Percentiles rank a stretch among this genome's conserved stretches.
phyloP scores from a whole-genome alignment of 768 basidiomycete species.

The Trametes cubensis region DNA sequence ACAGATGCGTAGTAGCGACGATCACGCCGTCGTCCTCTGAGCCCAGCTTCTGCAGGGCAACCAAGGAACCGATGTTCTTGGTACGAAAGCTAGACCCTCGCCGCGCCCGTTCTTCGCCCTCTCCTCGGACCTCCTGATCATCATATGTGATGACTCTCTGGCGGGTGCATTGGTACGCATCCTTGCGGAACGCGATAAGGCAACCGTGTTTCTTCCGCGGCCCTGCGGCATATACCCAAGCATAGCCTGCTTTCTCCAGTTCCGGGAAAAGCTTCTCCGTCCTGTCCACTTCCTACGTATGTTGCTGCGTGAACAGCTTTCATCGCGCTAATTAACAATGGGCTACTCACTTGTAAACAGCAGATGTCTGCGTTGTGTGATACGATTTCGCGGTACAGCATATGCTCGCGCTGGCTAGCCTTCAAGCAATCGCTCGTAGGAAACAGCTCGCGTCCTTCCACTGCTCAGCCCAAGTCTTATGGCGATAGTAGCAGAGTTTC shows the following conservation, averaged over 20 bases:
- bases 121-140: slow-evolving; percentile 51
- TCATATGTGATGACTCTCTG: slow-evolving; percentile 70
- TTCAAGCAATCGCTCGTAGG: slow-evolving; percentile 86
- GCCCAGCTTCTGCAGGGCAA: slow-evolving; percentile 57
- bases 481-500: neutral
- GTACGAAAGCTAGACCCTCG: slow-evolving; percentile 68
- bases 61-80: slow-evolving; percentile 78
- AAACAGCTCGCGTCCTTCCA: slow-evolving; percentile 74
- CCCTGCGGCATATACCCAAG: slow-evolving; percentile 66
- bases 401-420: slow-evolving; percentile 67
- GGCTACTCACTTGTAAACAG: slow-evolving; percentile 73
- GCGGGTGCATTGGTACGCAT: slow-evolving; percentile 49
- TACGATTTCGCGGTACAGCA: slow-evolving; percentile 77
- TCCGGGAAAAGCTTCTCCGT: slow-evolving; percentile 71
- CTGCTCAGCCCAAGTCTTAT: neutral
- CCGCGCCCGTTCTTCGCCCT: slow-evolving; percentile 39
- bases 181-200: slow-evolving; percentile 71
- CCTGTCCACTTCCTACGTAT: slow-evolving; percentile 82
- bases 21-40: slow-evolving; percentile 58
- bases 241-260: slow-evolving; percentile 67
- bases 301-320: too few relatives aligned
- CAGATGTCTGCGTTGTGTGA: slow-evolving; percentile 76
- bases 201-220: slow-evolving; percentile 84
- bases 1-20: slow-evolving; percentile 88
- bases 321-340: too few relatives aligned